phyloP scores from a whole-genome alignment of 495 filamentous ascomycete species.

The Aspergillus coremiiformis region DNA sequence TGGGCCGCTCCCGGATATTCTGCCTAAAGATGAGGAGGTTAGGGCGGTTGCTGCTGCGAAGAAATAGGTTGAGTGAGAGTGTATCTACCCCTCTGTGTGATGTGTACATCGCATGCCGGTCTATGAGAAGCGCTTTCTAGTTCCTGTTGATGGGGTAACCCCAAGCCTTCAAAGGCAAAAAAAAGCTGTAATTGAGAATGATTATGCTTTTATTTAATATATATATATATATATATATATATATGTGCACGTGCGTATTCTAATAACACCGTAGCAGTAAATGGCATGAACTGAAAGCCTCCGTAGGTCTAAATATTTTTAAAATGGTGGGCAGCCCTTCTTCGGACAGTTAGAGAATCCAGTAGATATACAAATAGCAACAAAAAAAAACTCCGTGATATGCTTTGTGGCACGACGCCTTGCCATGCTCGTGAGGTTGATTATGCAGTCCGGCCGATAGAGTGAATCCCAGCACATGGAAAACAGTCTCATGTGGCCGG shows the following conservation, averaged over 20 bases:
- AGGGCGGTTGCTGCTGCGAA: conserved; percentile 45
- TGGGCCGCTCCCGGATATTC: conserved; percentile 55
- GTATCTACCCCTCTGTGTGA: neutral
- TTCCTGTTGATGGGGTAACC: neutral
- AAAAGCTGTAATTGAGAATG: neutral
- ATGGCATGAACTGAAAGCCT: neutral
- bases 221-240: no score
- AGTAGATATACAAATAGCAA: conserved; percentile 13
- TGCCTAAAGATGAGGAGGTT: conserved; percentile 56
- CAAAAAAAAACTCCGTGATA: conserved; percentile 15
- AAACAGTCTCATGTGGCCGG: neutral
- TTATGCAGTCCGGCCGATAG: conserved; percentile 3
- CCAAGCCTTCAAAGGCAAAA: neutral
- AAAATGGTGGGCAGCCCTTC: neutral
- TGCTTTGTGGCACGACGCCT: conserved; percentile 28
- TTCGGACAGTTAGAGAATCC: neutral
- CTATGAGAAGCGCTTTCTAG: no score
- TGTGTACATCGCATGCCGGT: neutral
- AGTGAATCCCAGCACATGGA: neutral
- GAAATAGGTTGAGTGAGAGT: conserved; percentile 1
- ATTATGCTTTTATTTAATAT: neutral
- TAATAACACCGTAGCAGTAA: neutral
- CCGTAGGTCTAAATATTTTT: neutral
- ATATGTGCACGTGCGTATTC: no score
- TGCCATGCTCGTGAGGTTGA: conserved; percentile 30